phyloP scores from a whole-genome alignment of 495 filamentous ascomycete species.

The Apiosordaria backusii region DNA sequence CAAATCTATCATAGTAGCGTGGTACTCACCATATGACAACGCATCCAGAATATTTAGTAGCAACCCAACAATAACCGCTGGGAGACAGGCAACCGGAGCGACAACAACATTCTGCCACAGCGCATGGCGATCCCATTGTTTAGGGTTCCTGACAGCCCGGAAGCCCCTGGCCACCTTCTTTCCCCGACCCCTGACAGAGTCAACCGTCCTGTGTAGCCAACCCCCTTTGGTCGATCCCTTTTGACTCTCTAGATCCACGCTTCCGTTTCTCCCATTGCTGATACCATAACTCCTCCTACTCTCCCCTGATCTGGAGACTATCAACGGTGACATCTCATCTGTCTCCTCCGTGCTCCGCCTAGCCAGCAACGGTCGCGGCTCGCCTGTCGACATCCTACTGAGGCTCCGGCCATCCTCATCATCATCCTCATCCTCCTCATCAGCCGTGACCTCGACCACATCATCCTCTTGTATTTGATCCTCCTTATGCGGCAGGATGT shows the following conservation, averaged over 20 bases:
- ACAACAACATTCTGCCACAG: constrained; percentile 63
- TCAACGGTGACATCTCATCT: constrained; percentile 38
- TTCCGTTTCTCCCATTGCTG: constrained; percentile 16
- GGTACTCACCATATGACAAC: constrained; percentile 75
- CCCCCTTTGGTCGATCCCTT: constrained; percentile 25
- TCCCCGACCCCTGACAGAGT: constrained; percentile 10
- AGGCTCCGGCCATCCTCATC: constrained; percentile 13
- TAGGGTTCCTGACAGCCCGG: constrained; percentile 50
- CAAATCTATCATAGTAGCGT: background rate
- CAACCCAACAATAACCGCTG: constrained; percentile 82
- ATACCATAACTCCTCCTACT: constrained; percentile 25
- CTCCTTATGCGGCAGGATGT: constrained; percentile 11
- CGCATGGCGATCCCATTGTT: constrained; percentile 64
- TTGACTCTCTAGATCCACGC: constrained; percentile 42
- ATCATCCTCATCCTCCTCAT: constrained; percentile 18
- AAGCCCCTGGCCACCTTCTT: constrained; percentile 14
- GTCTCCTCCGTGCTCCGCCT: constrained; percentile 19
- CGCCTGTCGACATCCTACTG: constrained; percentile 1
- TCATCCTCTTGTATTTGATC: constrained; percentile 23
- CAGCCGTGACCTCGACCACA: constrained; percentile 14
- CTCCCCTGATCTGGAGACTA: constrained; percentile 28
- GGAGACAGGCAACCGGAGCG: constrained; percentile 65
- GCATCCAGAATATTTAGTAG: constrained; percentile 92
- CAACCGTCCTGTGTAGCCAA: constrained; percentile 20
- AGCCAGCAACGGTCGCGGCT: constrained; percentile 8